Conservation (phyloP, 169 alveolate genomes). For the Plasmodium vinckei region DNA sequence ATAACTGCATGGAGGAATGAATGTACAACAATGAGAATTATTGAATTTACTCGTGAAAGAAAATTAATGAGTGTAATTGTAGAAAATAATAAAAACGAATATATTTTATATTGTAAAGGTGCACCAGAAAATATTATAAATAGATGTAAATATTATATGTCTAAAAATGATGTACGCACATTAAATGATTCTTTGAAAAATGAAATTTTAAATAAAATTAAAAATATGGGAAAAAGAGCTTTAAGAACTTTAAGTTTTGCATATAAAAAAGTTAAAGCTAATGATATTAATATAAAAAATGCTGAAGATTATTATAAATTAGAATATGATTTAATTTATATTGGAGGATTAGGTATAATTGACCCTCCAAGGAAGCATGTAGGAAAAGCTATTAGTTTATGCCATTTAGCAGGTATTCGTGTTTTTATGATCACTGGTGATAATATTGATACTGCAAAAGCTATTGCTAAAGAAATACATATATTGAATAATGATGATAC, state of each 20-base stretch:
- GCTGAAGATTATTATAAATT: slow-evolving; percentile 83
- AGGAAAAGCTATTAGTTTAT: slow-evolving; percentile 91
- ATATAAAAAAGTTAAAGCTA: slow-evolving; percentile 74
- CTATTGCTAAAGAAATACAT: slow-evolving; percentile 97
- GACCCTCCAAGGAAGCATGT: slow-evolving; percentile 99
- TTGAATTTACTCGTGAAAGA: slow-evolving; percentile 97
- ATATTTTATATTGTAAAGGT: slow-evolving; percentile 96
- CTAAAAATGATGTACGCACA: slow-evolving; percentile 90
- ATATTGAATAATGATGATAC: slow-evolving; percentile 84
- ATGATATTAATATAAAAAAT: slow-evolving; percentile 78
- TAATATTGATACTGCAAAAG: slow-evolving; percentile 98
- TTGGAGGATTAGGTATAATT: slow-evolving; percentile 96
- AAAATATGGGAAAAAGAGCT: slow-evolving; percentile 92
- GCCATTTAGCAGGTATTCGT: slow-evolving; percentile 97
- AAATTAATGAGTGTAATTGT: slow-evolving; percentile 94
- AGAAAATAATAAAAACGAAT: slow-evolving; percentile 77
- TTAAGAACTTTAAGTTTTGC: slow-evolving; percentile 91
- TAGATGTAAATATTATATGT: slow-evolving; percentile 79
- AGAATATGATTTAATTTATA: slow-evolving; percentile 92
- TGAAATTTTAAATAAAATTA: slow-evolving; percentile 85
- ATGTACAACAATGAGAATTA: slow-evolving; percentile 40
- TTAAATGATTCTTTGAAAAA: slow-evolving; percentile 87
- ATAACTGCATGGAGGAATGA: slow-evolving; percentile 45
- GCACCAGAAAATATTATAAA: slow-evolving; percentile 99
- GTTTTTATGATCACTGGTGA: slow-evolving; percentile 99